Base-by-base conservation (phyloP, 2,329 filamentous ascomycete species). In the Allantophomopsis cytisporea region DNA sequence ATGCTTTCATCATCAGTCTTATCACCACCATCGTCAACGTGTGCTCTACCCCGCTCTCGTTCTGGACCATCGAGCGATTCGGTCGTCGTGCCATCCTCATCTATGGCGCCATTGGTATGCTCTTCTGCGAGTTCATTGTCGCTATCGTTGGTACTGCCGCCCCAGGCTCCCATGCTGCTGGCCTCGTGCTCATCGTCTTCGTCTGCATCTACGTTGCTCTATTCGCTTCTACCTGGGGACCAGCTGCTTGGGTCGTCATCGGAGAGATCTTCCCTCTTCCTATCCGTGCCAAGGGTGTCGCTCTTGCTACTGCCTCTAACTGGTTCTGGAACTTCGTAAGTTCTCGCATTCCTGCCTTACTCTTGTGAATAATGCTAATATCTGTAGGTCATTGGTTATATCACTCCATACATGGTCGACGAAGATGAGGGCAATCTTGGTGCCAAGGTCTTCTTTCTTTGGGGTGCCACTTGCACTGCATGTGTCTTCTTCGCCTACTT, bases 151-250 rank as follows among this genome's bases (percentile, higher is more conserved):
- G 32, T 14, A 31, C 28, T 31, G 23, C 41, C 31, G 68, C 69
- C 50, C 58, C 80, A 57, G 71, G 72, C 31, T 67, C 73, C 51
- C 68, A 71, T 50, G 47, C 63, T 2, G 76, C 74, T 31, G 67
- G 73, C 51, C 68, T 70, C 50, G 76, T 80, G 39, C 79, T 86
- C 69, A 85, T 91, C 48, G 75, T 83, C 45, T 89, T 91, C 64
- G 88, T 88, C 56, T 80, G 77, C 65, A 79, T 93, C 66, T 89
- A 85, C 71, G 86, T 93, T 69, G 86, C 85, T 71, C 88, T 80
- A 70, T 38, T 38, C 7, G 80, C 67, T 18, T 30, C 36, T 20
- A 38, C 36, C 14, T 38, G 36, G 36, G 36, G 36, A 4, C 36
- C 36, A 3, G 49, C 47, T 45, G 71, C 81, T 38, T 85, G 80